Conservation (phyloP, 2,329 filamentous ascomycete genomes). For the Apiospora phragmitis region DNA sequence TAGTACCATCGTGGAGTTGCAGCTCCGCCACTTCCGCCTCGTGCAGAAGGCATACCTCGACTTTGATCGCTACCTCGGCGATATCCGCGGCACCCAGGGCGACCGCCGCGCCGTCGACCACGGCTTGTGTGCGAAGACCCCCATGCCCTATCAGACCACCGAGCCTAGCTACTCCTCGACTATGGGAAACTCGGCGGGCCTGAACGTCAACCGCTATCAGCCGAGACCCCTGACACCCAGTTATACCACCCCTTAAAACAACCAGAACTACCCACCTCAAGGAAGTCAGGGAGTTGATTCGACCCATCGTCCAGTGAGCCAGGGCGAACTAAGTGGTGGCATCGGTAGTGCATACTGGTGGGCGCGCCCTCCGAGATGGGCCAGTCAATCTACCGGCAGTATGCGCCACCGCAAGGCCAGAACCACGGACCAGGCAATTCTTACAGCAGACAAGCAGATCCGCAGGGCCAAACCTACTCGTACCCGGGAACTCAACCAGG, state of each 20-base stretch:
- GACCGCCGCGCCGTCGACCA: not conserved
- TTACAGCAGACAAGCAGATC: not conserved
- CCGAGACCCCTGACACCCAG: too few species aligned
- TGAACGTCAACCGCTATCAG: not conserved
- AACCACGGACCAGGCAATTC: not conserved
- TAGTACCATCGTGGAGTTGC: conserved; percentile 16
- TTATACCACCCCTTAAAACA: not conserved
- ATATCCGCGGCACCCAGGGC: not conserved
- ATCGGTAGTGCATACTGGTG: not conserved
- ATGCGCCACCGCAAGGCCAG: not conserved
- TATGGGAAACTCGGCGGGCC: not conserved
- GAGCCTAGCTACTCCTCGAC: not conserved
- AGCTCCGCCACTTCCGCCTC: conserved; percentile 18
- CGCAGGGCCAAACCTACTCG: not conserved
- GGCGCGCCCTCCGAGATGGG: not conserved
- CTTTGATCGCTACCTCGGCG: conserved; percentile 22
- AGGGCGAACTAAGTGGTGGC: not conserved
- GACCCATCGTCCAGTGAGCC: not conserved
- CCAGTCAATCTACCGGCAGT: not conserved
- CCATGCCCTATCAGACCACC: not conserved
- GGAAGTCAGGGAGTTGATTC: not conserved
- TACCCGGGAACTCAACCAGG: not conserved
- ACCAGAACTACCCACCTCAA: not conserved
- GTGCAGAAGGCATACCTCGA: conserved; percentile 23
- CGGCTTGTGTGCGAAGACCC: not conserved